Conservation (phyloP, 2,329 filamentous ascomycete species). For the Botrytis cinerea region DNA sequence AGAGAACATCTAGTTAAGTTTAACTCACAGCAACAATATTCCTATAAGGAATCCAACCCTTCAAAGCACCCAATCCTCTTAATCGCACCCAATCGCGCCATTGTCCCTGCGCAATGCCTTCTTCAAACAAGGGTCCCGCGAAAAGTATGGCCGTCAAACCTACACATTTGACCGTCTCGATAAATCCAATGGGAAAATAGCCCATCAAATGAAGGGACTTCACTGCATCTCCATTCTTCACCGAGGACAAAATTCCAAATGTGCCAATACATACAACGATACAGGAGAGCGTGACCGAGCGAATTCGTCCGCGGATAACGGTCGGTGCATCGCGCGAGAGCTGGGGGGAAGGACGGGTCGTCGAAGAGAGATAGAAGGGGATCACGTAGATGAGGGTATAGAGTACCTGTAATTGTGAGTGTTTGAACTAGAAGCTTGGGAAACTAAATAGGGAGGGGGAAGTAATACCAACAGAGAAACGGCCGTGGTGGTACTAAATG, state of each 20-base stretch:
- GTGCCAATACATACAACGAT: conserved; percentile 66
- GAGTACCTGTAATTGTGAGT: conserved; percentile 53
- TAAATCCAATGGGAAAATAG: conserved; percentile 72
- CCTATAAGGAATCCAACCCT: conserved; percentile 79
- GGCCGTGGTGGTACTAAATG: conserved; percentile 35
- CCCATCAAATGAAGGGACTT: conserved; percentile 71
- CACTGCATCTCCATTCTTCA: conserved; percentile 51
- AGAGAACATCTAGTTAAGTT: background rate
- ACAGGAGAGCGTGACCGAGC: conserved; percentile 77
- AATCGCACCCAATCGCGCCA: conserved; percentile 67
- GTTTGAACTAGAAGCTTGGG: conserved; percentile 6
- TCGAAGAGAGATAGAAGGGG: conserved; percentile 81
- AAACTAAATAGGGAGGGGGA: background rate
- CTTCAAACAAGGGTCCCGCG: conserved; percentile 79
- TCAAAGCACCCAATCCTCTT: conserved; percentile 58
- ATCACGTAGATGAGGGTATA: conserved; percentile 90
- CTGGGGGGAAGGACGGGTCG: conserved; percentile 75
- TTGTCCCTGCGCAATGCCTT: conserved; percentile 68
- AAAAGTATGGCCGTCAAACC: conserved; percentile 78
- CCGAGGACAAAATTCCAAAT: conserved; percentile 62
- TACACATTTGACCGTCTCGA: conserved; percentile 65
- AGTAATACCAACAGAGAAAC: conserved; percentile 35
- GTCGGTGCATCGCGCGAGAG: conserved; percentile 85
- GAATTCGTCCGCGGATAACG: conserved; percentile 83
- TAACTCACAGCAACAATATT: conserved; percentile 78